Evolutionary conservation across 2,329 filamentous ascomycete species (phyloP).

Genomic region (Elsinoe necatrix): DNA sequence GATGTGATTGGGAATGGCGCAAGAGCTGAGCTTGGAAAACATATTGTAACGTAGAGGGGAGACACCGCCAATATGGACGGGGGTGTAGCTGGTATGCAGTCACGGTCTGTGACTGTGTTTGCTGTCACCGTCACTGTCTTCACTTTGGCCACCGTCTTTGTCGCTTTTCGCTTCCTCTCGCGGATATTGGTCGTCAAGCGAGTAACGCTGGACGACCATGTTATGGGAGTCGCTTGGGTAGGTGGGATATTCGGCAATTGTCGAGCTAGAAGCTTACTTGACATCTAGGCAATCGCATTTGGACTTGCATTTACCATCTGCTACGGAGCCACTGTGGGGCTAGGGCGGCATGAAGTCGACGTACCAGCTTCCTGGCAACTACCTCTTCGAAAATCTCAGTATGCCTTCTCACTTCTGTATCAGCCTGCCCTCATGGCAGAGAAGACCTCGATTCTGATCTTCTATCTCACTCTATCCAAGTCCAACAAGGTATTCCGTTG

Average conservation of each 20-base stretch:
- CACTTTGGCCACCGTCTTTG: slow-evolving; percentile 63
- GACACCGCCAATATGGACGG: slow-evolving; percentile 11
- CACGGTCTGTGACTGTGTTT: slow-evolving; percentile 46
- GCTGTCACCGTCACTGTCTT: slow-evolving; percentile 63
- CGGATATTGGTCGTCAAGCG: slow-evolving; percentile 64
- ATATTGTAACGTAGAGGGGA: neutral
- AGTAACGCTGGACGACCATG: slow-evolving; percentile 68
- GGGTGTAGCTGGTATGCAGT: slow-evolving; percentile 11
- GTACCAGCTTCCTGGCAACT: slow-evolving; percentile 45
- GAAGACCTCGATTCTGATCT: slow-evolving; percentile 86
- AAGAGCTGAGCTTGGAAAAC: slow-evolving; percentile 11
- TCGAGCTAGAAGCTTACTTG: slow-evolving; percentile 2
- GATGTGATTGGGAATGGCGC: slow-evolving; percentile 9
- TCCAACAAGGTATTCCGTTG: slow-evolving; percentile 69
- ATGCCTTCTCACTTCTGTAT: slow-evolving; percentile 54
- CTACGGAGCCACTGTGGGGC: slow-evolving; percentile 53
- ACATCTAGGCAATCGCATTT: slow-evolving; percentile 13
- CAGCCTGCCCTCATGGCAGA: slow-evolving; percentile 85
- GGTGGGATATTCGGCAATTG: slow-evolving; percentile 19
- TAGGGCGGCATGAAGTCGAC: slow-evolving; percentile 59
- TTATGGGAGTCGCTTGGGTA: slow-evolving; percentile 72
- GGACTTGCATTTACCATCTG: slow-evolving; percentile 29
- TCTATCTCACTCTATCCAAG: slow-evolving; percentile 76
- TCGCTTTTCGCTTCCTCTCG: slow-evolving; percentile 64
- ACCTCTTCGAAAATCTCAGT: slow-evolving; percentile 49